Evolutionary conservation across 768 basidiomycete genomes (phyloP), one percentile per base, ranked within the genome.

Genomic region (Mycena vitilis): DNA sequence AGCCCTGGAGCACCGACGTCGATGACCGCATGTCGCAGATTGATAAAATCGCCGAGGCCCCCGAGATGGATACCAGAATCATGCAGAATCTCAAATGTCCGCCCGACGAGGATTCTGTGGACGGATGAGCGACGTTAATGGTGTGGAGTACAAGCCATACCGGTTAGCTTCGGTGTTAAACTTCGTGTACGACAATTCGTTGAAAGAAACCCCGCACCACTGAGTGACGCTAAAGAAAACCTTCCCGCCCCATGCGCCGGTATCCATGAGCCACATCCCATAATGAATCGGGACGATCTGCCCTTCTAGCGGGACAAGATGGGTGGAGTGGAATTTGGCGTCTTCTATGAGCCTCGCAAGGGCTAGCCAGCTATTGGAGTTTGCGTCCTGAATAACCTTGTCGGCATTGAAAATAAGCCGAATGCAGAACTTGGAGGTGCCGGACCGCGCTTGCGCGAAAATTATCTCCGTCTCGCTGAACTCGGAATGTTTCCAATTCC

Each of bases 221-320:
- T 47, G 49, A 12, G 65, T 66, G 34, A 66, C 30, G 44, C 49
- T 60, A 12, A 67, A 55, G 34, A 67, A 22, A 4, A 62, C 52
- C 37, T 48, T 54, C 12, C 66, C 66, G 5, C 53, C 66, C 66
- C 60, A 62, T 7, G 54, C 65, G 20, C 58, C 58, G 2, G 52
- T 60, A 25, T 66, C 44, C 58, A 60, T 60, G 20, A 55, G 6
- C 57, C 65, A 66, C 49, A 66, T 51, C 15, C 65, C 65, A 22
- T 66, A 60, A 25, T 66, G 65, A 12, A 30, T 22, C 4, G 65
- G 65, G 5, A 60, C 58, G 42, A 47, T 37, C 4, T 22, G 10
- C 13, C 55, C 63, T 20, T 45, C 54, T 8, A 23, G 8, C 2
- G 34, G 30, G 8, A n/a, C 30, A 18, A 65, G 63, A 15, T 56